Evolutionary conservation across 257 asterid species (phyloP).

Genomic region (Rauvolfia tetraphylla): DNA sequence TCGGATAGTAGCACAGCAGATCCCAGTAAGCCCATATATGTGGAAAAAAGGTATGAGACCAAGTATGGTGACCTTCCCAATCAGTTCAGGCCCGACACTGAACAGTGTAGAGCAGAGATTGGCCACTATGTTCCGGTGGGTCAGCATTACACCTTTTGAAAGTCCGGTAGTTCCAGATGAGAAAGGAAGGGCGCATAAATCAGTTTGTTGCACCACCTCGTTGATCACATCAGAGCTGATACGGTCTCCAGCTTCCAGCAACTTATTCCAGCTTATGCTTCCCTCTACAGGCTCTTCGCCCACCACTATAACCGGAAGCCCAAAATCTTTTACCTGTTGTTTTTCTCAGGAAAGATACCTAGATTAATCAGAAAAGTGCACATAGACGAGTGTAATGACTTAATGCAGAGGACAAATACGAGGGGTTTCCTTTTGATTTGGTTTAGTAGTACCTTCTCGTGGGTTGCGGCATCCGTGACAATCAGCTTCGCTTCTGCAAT

Average conservation of each 20-base stretch:
- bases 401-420: background rate
- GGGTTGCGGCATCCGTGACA: constrained; percentile 72
- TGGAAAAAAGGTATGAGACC: constrained; percentile 90
- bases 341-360: background rate
- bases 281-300: constrained; percentile 73
- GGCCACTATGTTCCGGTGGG: constrained; percentile 77
- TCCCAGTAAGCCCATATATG: constrained; percentile 86
- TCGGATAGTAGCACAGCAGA: constrained; percentile 82
- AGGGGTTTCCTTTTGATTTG: background rate
- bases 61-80: constrained; percentile 67
- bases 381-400: background rate
- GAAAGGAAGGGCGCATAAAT: constrained; percentile 88
- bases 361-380: background rate
- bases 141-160: constrained; percentile 94
- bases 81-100: constrained; percentile 73
- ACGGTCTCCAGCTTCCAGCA: constrained; percentile 79
- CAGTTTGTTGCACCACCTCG: constrained; percentile 58
- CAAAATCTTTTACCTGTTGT: constrained; percentile 71
- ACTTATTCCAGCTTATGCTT: constrained; percentile 65
- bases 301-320: constrained; percentile 64
- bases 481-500: constrained; percentile 80
- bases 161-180: constrained; percentile 95
- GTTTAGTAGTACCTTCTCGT: constrained; percentile 67
- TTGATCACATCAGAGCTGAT: constrained; percentile 42
- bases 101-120: constrained; percentile 84